Percentiles rank a stretch among this genome's conserved stretches.
phyloP scores from a whole-genome alignment of 352 stramenopile species.

The Pilasporangium apinafurcum region DNA sequence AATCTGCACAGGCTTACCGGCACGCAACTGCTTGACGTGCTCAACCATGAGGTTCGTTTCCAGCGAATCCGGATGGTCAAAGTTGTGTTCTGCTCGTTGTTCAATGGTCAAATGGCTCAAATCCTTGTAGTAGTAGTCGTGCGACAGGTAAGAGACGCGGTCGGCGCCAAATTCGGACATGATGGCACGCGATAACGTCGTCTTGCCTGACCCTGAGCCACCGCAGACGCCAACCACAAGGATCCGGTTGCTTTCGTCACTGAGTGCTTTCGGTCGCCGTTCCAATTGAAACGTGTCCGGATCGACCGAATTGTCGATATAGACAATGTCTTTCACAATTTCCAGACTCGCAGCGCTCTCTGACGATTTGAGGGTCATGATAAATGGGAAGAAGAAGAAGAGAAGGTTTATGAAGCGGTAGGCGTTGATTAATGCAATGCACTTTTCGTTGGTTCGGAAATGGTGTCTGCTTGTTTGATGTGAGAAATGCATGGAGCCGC shows the following conservation, averaged over 20 bases:
- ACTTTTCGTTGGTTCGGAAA: no score
- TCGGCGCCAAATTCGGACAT: slow-evolving; percentile 83
- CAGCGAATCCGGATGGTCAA: slow-evolving; percentile 96
- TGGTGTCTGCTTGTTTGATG: no score
- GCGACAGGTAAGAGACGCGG: slow-evolving; percentile 92
- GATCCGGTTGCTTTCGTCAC: slow-evolving; percentile 62
- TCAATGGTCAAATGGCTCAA: slow-evolving; percentile 83
- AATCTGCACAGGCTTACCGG: slow-evolving; percentile 85
- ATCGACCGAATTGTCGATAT: slow-evolving; percentile 70
- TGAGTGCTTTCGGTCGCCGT: slow-evolving; percentile 23
- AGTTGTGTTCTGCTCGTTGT: slow-evolving; percentile 91
- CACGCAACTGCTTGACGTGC: slow-evolving; percentile 85
- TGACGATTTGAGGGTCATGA: no score
- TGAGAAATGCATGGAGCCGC: no score
- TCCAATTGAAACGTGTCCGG: slow-evolving; percentile 36
- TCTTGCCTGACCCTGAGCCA: slow-evolving; percentile 89
- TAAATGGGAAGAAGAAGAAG: no score
- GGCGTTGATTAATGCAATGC: no score
- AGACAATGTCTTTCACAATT: slow-evolving; percentile 81
- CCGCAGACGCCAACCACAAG: slow-evolving; percentile 90
- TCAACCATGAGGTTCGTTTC: slow-evolving; percentile 93
- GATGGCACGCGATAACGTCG: slow-evolving; percentile 86
- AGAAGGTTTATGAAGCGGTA: no score
- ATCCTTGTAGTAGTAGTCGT: slow-evolving; percentile 98
- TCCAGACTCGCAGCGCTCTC: no score